Evolutionary conservation across 1,139 yeast species (phyloP), one percentile per base, ranked within the genome.

Genomic region (Saccharomyces hybrid): DNA sequence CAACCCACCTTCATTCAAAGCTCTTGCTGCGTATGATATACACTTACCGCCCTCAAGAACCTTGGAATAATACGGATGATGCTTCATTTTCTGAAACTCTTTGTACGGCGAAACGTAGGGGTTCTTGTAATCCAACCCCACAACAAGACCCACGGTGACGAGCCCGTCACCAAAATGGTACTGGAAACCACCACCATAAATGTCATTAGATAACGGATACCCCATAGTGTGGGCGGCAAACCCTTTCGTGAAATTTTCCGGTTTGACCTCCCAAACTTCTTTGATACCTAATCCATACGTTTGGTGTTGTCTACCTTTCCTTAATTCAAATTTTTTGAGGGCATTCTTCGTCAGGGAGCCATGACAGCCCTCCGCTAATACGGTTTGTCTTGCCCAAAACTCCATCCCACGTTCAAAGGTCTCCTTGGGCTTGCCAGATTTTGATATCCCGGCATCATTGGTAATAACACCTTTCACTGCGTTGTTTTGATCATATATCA

Each of bases 151-250:
- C 6, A 91, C 88, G 1, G 96, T 77, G 8, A 91, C 98, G 53
- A 89, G 73, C 7, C 91, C 90, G 56, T 90, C 96, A 50, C 97
- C 97, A 71, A 93, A 93, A 72, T 93, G 99, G 71, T 93, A 93
- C 80, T 87, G 87, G 75, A 93, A 93, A 0, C 97, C 98, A 61
- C 99, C 99, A 47, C 99, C 99, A 65, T 93, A 93, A 5, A 84
- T 84, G 52, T 80, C 83, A 47, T 77, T 73, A 31, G 81, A 69
- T 56, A 93, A 74, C 13, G 99, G 99, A 66, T 77, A 89, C 2
- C 99, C 99, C 77, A 93, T 74, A 0, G 95, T 77, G 68, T 93
- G 99, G 1, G 86, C 83, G 14, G 88, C 93, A 58, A 74, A 82
- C 0, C 99, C 99, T 61, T 79, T 79, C 55, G 82, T 77, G 74